A percentile compares a stretch with the other conserved stretches of the same genome.
These are phyloP conservation scores for Mycena amicta DNA, from an alignment of 768 basidiomycete species.

Conservation along the genomic window DNA sequence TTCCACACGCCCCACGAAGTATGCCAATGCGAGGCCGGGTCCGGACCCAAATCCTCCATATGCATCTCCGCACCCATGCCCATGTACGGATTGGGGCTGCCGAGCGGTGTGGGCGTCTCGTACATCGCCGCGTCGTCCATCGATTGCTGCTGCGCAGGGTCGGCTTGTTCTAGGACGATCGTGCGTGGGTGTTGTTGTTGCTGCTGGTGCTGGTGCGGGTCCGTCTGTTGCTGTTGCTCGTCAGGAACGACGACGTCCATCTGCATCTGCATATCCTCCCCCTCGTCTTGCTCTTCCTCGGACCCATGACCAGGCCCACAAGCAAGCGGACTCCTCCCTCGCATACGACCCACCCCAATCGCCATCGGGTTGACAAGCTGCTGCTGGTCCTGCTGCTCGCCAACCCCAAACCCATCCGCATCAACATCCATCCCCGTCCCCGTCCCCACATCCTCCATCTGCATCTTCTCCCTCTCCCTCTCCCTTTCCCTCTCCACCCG, in stretches of 20 bases:
- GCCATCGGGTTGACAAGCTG: too few relatives aligned
- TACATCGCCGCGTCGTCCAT: background rate
- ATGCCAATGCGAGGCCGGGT: slow-evolving; percentile 11
- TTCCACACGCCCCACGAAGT: slow-evolving; percentile 22
- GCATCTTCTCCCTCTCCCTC: background rate
- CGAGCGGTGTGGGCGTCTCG: background rate
- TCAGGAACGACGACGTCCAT: background rate
- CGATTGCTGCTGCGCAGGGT: background rate
- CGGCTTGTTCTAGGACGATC: too few relatives aligned
- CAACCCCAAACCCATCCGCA: background rate
- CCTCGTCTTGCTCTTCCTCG: background rate
- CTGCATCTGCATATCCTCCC: background rate
- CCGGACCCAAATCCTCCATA: slow-evolving; percentile 13
- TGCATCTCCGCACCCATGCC: background rate
- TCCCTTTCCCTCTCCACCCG: background rate
- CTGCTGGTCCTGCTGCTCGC: background rate
- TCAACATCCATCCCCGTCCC: background rate
- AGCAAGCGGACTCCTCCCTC: slow-evolving; percentile 10
- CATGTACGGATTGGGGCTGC: too few relatives aligned
- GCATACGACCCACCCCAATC: slow-evolving; percentile 4
- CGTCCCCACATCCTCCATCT: background rate
- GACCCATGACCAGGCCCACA: background rate
- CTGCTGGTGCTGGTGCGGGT: too few relatives aligned
- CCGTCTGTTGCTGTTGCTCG: background rate
- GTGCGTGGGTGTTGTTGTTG: too few relatives aligned